A percentile compares a stretch with the other conserved stretches of the same genome.
phyloP scores from a whole-genome alignment of 1,284 basidiomycete genomes.

The Microbotryomycetes sp. region DNA sequence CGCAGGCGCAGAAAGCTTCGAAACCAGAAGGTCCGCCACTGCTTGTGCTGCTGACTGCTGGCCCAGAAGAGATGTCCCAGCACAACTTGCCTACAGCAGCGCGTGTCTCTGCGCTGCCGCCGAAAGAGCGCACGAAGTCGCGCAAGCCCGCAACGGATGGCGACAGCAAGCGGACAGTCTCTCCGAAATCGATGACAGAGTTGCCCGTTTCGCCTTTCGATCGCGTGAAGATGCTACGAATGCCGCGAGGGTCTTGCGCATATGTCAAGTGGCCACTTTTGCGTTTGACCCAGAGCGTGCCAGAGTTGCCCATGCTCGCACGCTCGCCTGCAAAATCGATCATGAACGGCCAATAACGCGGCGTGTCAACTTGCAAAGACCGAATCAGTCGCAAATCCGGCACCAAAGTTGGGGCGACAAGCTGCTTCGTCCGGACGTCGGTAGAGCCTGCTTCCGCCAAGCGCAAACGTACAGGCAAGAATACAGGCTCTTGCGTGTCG shows the following conservation, averaged over 20 bases:
- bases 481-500: conserved; percentile 79
- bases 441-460: conserved; percentile 48
- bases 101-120: conserved; percentile 53
- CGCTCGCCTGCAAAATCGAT: conserved; percentile 57
- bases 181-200: conserved; percentile 68
- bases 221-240: conserved; percentile 75
- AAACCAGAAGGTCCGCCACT: conserved; percentile 60
- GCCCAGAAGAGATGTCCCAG: not conserved
- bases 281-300: conserved; percentile 84
- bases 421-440: conserved; percentile 54
- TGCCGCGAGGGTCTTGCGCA: conserved; percentile 83
- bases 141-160: conserved; percentile 60
- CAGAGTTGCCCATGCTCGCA: conserved; percentile 43
- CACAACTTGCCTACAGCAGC: conserved; percentile 33
- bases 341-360: conserved; percentile 87
- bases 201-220: conserved; percentile 67
- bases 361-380: conserved; percentile 77
- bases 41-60: not conserved
- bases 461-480: conserved; percentile 80
- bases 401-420: conserved; percentile 85
- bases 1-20: conserved; percentile 62
- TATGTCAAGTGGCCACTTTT: conserved; percentile 88
- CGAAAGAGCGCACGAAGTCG: conserved; percentile 76
- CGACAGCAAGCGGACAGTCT: conserved; percentile 53
- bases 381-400: conserved; percentile 72